Evolutionary conservation across 1,284 basidiomycete species (phyloP).

Genomic region (Microbotryum violaceum): DNA sequence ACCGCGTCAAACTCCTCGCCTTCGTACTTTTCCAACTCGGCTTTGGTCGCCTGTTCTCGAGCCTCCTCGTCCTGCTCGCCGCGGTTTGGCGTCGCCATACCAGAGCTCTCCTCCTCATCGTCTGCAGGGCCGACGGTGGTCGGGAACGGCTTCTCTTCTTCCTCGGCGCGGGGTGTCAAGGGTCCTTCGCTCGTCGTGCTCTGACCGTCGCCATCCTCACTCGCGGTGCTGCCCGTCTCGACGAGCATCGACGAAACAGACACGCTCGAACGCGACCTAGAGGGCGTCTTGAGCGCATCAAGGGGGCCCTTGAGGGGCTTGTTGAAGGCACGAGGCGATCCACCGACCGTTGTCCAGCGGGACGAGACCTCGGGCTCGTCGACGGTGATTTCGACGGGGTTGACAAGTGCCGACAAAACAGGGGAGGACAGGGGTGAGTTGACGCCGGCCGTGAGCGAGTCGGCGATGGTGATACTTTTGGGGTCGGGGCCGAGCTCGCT

Average conservation of each 20-base stretch:
- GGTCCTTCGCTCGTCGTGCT: background rate
- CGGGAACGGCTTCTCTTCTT: background rate
- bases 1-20: constrained; percentile 14
- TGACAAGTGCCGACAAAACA: constrained; percentile 4
- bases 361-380: no score
- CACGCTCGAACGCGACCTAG: constrained; percentile 7
- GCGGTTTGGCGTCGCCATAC: background rate
- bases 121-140: background rate
- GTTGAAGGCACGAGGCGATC: background rate
- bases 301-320: constrained; percentile 11
- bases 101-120: background rate
- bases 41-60: constrained; percentile 2
- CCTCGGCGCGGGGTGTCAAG: background rate
- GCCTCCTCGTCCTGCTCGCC: constrained; percentile 8
- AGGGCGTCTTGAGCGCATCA: constrained; percentile 5
- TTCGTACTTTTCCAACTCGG: constrained; percentile 22
- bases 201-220: background rate
- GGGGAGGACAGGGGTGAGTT: constrained; percentile 13
- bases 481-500: constrained; percentile 12
- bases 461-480: background rate
- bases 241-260: constrained; percentile 26
- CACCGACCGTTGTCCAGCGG: no score
- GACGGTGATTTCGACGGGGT: background rate
- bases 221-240: constrained; percentile 11
- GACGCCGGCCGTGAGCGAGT: background rate